Conservation (phyloP, 139 green algal species). For the Coccomyxa sp. region DNA sequence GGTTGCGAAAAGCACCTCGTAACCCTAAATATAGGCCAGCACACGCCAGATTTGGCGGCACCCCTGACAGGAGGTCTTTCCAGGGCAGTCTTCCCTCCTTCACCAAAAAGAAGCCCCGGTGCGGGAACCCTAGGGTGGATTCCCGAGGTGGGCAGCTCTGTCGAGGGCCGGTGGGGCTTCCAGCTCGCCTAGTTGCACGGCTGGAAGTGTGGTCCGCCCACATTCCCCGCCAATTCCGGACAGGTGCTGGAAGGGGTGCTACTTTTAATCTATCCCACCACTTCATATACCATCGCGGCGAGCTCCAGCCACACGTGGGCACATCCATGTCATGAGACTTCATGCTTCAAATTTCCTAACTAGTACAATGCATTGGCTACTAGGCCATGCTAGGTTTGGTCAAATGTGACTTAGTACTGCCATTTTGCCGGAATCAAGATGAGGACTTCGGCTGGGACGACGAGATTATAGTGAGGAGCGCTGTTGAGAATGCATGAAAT, state of each 20-base stretch:
- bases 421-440: not conserved
- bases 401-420: not conserved
- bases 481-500: no score
- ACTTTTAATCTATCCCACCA: not conserved
- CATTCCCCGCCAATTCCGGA: not conserved
- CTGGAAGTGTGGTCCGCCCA: not conserved
- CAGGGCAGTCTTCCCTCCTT: not conserved
- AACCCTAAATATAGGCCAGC: not conserved
- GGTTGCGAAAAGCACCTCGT: slow-evolving; percentile 1
- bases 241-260: not conserved
- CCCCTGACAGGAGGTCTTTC: not conserved
- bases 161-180: not conserved
- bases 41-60: not conserved
- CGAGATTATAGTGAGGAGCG: not conserved
- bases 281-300: no score
- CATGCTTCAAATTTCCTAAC: no score
- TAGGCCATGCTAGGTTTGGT: not conserved
- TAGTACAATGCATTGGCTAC: not conserved
- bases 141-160: not conserved
- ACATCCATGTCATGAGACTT: not conserved
- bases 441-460: no score
- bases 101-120: not conserved
- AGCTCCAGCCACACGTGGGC: not conserved
- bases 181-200: not conserved
- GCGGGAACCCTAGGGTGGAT: not conserved